Evolutionary conservation across 176 grass and related monocot genomes (phyloP), one percentile per base, ranked within the genome.

Genomic region (Phyllostachys edulis): DNA sequence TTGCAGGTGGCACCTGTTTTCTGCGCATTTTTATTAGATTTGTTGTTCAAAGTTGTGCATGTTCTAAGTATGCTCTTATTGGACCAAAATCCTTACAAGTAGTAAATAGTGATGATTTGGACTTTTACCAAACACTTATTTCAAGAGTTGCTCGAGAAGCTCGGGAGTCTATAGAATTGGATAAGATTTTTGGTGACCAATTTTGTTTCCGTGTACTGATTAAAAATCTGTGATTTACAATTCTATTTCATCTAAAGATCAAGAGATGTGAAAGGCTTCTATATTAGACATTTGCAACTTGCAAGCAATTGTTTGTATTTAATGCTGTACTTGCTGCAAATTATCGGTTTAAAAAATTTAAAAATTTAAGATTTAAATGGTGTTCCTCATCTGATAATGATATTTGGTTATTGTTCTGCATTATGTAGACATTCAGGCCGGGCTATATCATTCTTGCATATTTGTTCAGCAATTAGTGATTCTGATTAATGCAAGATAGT

Each of bases 1-100:
- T 87, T 98, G 85, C 93, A 98, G 90, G 96, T 98, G 65, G 15
- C 26, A 77, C 67, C 15, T 82, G 4, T 75, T 87, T 80, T 81
- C 36, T 41, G 2, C 47, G 11, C 46, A n/a, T 86, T 59, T 78
- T 55, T 29, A 55, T 69, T 50, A 9, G 63, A 75, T 32, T 63
- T 71, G 14, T 80, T 72, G 71, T 71, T 71, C 34, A 36, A 63
- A 51, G 34, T 27, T 79, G 15, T 50, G 12, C 44, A 56, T 86
- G 13, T 49, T 47, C 23, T 21, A 67, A 18, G 9, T 38, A 27
- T 20, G 7, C 40, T 45, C 23, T 40, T 75, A 75, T 64, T 63
- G 9, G 71, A 51, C 51, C 11, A 78, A 79, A 71, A 37, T 51
- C 12, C 15, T 68, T 71, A 11, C 66, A 63, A 36, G 45, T 38